Percentiles rank a stretch among this genome's conserved stretches.
Evolutionary conservation across 192 early-diverging fungal genomes (phyloP).

Genomic region (Entomortierella chlamydospora): DNA sequence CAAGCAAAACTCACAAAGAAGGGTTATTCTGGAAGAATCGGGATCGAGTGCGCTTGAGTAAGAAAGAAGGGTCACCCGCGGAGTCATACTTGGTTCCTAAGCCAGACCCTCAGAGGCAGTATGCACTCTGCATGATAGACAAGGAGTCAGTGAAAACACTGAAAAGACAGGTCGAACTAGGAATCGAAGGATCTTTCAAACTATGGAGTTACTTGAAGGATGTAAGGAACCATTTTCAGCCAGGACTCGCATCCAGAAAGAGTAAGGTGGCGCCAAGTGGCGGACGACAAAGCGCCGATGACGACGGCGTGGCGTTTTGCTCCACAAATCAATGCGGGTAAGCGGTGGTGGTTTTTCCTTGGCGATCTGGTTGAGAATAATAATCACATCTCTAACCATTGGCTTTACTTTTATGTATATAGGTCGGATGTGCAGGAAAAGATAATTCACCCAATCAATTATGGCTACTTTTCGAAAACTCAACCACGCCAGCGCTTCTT

Average conservation of each 20-base stretch:
- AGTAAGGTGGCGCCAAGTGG: slow-evolving; percentile 15
- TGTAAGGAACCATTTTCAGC: slow-evolving; percentile 60
- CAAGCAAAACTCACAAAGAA: slow-evolving; percentile 44
- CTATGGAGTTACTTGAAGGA: slow-evolving; percentile 63
- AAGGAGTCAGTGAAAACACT: slow-evolving; percentile 56
- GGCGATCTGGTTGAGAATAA: background rate
- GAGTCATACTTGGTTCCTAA: slow-evolving; percentile 60
- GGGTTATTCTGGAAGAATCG: slow-evolving; percentile 57
- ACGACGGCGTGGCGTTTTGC: slow-evolving; percentile 61
- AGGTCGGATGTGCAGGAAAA: slow-evolving; percentile 58
- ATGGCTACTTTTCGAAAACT: slow-evolving; percentile 63
- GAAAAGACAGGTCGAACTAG: slow-evolving; percentile 39
- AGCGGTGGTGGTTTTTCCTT: slow-evolving; percentile 5
- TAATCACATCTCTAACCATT: background rate
- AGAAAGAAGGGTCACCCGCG: slow-evolving; percentile 67
- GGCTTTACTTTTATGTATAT: slow-evolving; percentile 8
- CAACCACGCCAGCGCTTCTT: slow-evolving; percentile 70
- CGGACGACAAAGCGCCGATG: slow-evolving; percentile 8
- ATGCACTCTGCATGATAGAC: slow-evolving; percentile 68
- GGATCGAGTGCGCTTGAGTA: slow-evolving; percentile 59
- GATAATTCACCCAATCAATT: slow-evolving; percentile 69
- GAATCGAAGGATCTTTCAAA: slow-evolving; percentile 28
- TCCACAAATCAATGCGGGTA: slow-evolving; percentile 66
- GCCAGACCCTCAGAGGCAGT: slow-evolving; percentile 34
- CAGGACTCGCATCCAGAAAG: slow-evolving; percentile 44